Evolutionary conservation across 768 basidiomycete species (phyloP).

Genomic region (Dentipellis sp.): DNA sequence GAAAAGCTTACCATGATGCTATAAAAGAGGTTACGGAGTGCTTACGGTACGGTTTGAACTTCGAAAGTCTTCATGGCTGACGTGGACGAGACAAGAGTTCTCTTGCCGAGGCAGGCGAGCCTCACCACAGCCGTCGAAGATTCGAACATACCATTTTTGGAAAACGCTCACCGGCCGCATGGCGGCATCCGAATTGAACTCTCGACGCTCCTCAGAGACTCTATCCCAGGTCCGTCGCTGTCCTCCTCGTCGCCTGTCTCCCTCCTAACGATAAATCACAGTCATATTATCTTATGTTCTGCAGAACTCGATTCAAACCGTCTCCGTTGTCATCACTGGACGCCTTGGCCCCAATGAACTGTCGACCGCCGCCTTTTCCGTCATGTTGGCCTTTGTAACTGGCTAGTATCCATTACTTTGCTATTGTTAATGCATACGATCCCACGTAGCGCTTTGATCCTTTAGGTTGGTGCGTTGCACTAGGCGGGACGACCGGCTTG

Average conservation of each 20-base stretch:
- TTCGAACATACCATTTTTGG: background rate
- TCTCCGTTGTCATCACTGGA: slow-evolving; percentile 53
- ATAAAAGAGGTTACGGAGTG: background rate
- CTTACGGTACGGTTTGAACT: background rate
- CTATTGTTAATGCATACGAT: slow-evolving; percentile 26
- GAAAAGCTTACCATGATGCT: background rate
- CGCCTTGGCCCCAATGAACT: slow-evolving; percentile 62
- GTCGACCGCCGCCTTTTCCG: slow-evolving; percentile 60
- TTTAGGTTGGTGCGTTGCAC: slow-evolving; percentile 67
- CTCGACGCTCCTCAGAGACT: slow-evolving; percentile 7
- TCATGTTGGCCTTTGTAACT: slow-evolving; percentile 76
- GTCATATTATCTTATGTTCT: slow-evolving; percentile 63
- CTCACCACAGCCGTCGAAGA: background rate
- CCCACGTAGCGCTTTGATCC: slow-evolving; percentile 29
- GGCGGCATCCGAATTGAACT: slow-evolving; percentile 9
- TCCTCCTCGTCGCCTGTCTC: background rate
- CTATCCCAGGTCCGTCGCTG: slow-evolving; percentile 9
- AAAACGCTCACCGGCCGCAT: slow-evolving; percentile 3
- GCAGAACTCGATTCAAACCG: slow-evolving; percentile 68
- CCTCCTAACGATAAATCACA: slow-evolving; percentile 14
- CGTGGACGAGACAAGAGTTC: background rate
- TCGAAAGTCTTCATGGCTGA: background rate
- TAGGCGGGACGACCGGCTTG: slow-evolving; percentile 71
- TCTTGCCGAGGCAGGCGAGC: background rate
- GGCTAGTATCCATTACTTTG: slow-evolving; percentile 40